Percentiles rank a stretch among this genome's conserved stretches.
Conservation (phyloP, 2,329 filamentous ascomycete species). For the Fusarium concolor region DNA sequence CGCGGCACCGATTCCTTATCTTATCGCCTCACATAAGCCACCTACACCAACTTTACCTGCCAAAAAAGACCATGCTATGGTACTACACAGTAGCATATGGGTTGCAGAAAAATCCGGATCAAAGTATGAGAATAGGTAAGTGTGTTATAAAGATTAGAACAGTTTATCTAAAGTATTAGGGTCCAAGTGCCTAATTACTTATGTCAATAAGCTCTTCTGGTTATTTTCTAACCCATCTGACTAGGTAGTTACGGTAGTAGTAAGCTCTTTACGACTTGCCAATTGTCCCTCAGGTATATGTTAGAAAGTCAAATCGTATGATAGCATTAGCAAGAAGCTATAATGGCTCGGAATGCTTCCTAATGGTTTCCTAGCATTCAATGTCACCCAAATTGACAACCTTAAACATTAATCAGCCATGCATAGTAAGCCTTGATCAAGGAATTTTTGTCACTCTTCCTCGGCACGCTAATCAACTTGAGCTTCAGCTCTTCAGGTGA, state of each 20-base stretch:
- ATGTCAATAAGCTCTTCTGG: too few relatives aligned
- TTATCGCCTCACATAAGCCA: conserved; percentile 38
- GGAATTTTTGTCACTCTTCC: neutral
- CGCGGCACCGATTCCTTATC: conserved; percentile 35
- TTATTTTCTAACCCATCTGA: too few relatives aligned
- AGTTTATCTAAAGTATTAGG: too few relatives aligned
- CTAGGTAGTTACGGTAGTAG: too few relatives aligned
- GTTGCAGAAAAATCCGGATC: too few relatives aligned
- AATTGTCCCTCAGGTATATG: neutral
- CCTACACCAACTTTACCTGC: neutral
- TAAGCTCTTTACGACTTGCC: neutral
- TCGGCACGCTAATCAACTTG: conserved; percentile 4
- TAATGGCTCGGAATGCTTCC: too few relatives aligned
- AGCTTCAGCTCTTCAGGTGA: conserved; percentile 14
- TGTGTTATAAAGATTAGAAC: too few relatives aligned
- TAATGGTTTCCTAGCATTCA: neutral
- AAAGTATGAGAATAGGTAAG: too few relatives aligned
- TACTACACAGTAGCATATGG: too few relatives aligned
- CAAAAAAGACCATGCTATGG: neutral
- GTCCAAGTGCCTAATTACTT: too few relatives aligned
- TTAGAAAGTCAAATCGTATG: neutral
- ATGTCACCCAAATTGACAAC: too few relatives aligned
- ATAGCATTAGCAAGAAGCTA: neutral
- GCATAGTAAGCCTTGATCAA: neutral
- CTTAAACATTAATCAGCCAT: neutral